A percentile compares a stretch with the other conserved stretches of the same genome.
Evolutionary conservation across 805 yeast genomes (phyloP).

Genomic region (Limtongia smithiae): DNA sequence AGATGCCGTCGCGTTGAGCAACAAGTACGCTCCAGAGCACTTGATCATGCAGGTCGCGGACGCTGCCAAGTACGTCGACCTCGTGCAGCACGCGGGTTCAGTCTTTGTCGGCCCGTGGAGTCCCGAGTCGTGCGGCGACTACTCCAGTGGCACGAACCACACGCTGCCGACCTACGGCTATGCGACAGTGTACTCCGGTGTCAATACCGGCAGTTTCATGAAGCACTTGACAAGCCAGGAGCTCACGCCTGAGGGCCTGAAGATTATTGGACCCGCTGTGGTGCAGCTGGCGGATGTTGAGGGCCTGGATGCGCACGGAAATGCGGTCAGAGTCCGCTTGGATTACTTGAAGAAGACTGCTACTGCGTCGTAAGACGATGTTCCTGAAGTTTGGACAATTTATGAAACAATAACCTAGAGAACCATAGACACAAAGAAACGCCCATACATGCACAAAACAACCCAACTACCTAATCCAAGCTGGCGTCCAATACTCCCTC

Average conservation of each 20-base stretch:
- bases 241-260: constrained; percentile 78
- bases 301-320: constrained; percentile 95
- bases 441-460: background rate
- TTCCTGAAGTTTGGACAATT: too few relatives aligned
- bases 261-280: constrained; percentile 90
- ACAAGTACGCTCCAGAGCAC: constrained; percentile 96
- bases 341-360: constrained; percentile 58
- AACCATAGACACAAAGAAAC: background rate
- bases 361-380: too few relatives aligned
- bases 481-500: constrained; percentile 40
- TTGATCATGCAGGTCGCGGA: constrained; percentile 83
- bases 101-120: constrained; percentile 95
- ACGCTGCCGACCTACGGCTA: constrained; percentile 98
- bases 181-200: constrained; percentile 96
- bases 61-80: constrained; percentile 66
- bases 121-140: constrained; percentile 98
- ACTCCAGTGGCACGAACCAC: constrained; percentile 93
- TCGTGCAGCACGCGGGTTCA: constrained; percentile 90
- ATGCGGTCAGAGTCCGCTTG: constrained; percentile 94
- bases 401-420: too few relatives aligned
- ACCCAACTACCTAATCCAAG: constrained; percentile 29
- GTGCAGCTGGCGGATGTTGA: constrained; percentile 94
- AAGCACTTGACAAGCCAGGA: constrained; percentile 93
- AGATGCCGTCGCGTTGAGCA: constrained; percentile 83
- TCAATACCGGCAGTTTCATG: constrained; percentile 91